These are phyloP conservation scores for Mucor indicus DNA, from an alignment of 371 early-diverging fungal species.

Conservation along the genomic window DNA sequence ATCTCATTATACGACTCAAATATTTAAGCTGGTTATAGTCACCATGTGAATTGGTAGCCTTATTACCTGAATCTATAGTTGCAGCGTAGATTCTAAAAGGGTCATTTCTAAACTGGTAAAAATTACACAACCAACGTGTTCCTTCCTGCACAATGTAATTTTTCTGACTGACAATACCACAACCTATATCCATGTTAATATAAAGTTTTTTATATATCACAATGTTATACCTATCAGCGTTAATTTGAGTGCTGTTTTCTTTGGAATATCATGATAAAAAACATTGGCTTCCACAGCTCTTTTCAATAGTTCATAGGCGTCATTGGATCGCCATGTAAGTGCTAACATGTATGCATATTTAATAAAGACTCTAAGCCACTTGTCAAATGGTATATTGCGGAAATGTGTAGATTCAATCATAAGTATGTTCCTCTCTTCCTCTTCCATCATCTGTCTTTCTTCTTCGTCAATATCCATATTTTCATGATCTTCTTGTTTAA, in stretches of 20 bases:
- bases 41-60: background rate
- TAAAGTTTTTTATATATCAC: background rate
- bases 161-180: conserved; percentile 44
- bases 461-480: conserved; percentile 29
- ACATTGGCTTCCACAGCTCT: conserved; percentile 62
- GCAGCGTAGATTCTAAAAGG: conserved; percentile 57
- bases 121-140: conserved; percentile 46
- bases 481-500: conserved; percentile 9
- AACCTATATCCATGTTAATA: conserved; percentile 26
- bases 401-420: conserved; percentile 30
- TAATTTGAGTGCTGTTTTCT: conserved; percentile 48
- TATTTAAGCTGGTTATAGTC: conserved; percentile 12
- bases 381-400: conserved; percentile 55
- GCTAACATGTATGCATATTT: conserved; percentile 66
- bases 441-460: conserved; percentile 20
- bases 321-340: conserved; percentile 51
- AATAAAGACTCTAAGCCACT: conserved; percentile 66
- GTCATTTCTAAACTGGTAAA: conserved; percentile 43
- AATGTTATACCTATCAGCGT: conserved; percentile 68
- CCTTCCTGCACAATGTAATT: conserved; percentile 36
- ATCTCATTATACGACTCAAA: conserved; percentile 44
- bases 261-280: conserved; percentile 57
- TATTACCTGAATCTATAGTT: conserved; percentile 15
- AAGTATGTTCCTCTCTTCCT: conserved; percentile 20
- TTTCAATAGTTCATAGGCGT: conserved; percentile 63